phyloP scores from a whole-genome alignment of 2,329 filamentous ascomycete genomes.

The Tolypocladium nubicola region DNA sequence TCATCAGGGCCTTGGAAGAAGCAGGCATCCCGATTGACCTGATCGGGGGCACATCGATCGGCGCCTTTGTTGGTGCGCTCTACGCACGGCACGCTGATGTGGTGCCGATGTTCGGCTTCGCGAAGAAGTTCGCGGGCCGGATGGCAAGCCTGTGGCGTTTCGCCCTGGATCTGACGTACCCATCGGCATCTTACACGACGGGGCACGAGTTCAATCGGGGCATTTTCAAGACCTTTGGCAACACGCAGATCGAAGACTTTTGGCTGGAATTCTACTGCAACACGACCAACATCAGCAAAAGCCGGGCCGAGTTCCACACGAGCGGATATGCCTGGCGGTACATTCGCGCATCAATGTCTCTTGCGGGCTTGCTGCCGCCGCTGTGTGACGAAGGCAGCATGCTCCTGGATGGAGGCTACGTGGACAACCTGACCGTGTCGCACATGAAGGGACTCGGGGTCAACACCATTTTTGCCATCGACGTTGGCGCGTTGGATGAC shows the following conservation, averaged over 20 bases:
- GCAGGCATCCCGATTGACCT: conserved; percentile 94
- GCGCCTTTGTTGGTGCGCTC: conserved; percentile 85
- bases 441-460: conserved; percentile 95
- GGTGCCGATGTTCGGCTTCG: conserved; percentile 90
- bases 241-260: conserved; percentile 96
- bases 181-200: conserved; percentile 92
- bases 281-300: conserved; percentile 96
- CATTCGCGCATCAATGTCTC: conserved; percentile 90
- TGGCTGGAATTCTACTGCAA: conserved; percentile 99
- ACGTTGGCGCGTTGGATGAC: conserved; percentile 88
- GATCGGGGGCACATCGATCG: conserved; percentile 91
- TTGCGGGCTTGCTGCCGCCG: conserved; percentile 84
- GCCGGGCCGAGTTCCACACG: conserved; percentile 82
- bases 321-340: conserved; percentile 97
- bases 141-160: conserved; percentile 99
- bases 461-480: conserved; percentile 89
- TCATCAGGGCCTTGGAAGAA: conserved; percentile 91
- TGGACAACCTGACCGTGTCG: conserved; percentile 92
- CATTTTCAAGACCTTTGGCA: conserved; percentile 96
- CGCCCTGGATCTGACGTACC: conserved; percentile 89
- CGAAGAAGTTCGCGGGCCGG: conserved; percentile 95
- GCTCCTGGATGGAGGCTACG: conserved; percentile 91
- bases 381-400: conserved; percentile 95
- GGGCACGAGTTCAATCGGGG: conserved; percentile 98
- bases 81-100: conserved; percentile 95